phyloP scores from a whole-genome alignment of 495 filamentous ascomycete genomes.

The Xanthoparmelia taractica region DNA sequence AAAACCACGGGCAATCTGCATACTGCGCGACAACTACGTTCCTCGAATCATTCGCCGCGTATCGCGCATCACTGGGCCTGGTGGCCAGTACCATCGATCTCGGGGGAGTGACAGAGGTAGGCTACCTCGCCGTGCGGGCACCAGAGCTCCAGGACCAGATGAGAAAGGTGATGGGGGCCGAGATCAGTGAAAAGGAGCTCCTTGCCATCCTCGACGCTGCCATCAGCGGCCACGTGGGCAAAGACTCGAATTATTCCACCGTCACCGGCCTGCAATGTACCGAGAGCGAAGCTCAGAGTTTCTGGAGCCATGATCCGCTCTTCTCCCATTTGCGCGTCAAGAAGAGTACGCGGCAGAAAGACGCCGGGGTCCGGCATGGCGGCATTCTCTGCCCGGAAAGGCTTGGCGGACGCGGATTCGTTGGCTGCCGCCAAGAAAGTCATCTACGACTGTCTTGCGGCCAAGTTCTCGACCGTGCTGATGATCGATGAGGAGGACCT shows the following conservation, averaged over 20 bases:
- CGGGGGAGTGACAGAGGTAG: conserved; percentile 14
- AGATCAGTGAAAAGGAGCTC: conserved; percentile 7
- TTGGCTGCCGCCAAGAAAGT: conserved; percentile 27
- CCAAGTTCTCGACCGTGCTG: conserved; percentile 26
- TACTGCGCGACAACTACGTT: conserved; percentile 29
- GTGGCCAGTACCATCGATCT: conserved; percentile 19
- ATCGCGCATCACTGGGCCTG: conserved; percentile 23
- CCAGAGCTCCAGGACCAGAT: conserved; percentile 4
- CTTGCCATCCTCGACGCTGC: conserved; percentile 13
- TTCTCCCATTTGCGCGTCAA: conserved; percentile 14
- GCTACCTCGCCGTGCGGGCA: conserved; percentile 13
- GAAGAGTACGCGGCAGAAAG: conserved; percentile 2
- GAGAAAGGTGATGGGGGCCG: conserved; percentile 10
- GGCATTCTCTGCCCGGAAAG: no score
- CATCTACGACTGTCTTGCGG: conserved; percentile 28
- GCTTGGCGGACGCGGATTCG: conserved; percentile 20
- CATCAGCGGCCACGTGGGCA: conserved; percentile 10
- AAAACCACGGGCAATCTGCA: conserved; percentile 23
- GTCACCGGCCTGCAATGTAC: conserved; percentile 10
- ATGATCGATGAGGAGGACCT: conserved; percentile 25
- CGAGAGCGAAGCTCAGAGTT: neutral
- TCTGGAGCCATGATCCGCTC: conserved; percentile 11
- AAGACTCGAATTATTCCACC: neutral
- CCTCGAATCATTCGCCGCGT: conserved; percentile 26
- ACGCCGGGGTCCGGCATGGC: neutral